phyloP scores from a whole-genome alignment of 2,329 filamentous ascomycete species.

The Penicillium sp. region DNA sequence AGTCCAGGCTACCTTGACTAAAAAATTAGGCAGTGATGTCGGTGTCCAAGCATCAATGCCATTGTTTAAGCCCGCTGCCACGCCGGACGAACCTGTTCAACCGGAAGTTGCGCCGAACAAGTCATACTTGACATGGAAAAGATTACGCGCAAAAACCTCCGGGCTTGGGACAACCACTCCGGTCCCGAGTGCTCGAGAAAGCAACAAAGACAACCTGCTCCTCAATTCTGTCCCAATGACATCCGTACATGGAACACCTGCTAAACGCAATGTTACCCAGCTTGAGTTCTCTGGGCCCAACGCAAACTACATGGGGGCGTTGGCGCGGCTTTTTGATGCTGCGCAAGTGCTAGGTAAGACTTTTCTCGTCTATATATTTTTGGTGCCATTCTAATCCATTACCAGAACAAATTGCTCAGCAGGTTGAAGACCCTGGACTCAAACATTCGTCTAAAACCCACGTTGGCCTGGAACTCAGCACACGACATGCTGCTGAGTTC shows the following conservation, averaged over 20 bases:
- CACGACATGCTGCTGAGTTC: slow-evolving; percentile 92
- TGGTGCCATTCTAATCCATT: slow-evolving; percentile 9
- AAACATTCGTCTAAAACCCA: slow-evolving; percentile 91
- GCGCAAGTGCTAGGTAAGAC: slow-evolving; percentile 81
- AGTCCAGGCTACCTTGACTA: slow-evolving; percentile 71
- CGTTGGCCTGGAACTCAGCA: slow-evolving; percentile 89
- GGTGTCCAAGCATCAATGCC: slow-evolving; percentile 72
- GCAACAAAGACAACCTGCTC: slow-evolving; percentile 60
- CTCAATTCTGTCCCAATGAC: slow-evolving; percentile 81
- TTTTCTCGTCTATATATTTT: neutral
- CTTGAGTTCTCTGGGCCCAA: slow-evolving; percentile 79
- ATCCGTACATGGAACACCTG: slow-evolving; percentile 56
- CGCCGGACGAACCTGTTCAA: slow-evolving; percentile 47
- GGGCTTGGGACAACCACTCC: slow-evolving; percentile 53
- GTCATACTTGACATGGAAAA: slow-evolving; percentile 80
- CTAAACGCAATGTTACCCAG: slow-evolving; percentile 68
- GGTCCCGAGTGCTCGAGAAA: slow-evolving; percentile 43
- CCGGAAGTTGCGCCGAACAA: slow-evolving; percentile 58
- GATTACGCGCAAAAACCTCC: slow-evolving; percentile 86
- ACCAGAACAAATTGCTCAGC: slow-evolving; percentile 88
- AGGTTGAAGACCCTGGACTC: slow-evolving; percentile 91
- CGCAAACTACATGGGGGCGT: slow-evolving; percentile 83
- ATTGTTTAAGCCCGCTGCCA: slow-evolving; percentile 67
- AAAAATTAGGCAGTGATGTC: slow-evolving; percentile 91
- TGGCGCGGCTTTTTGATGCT: slow-evolving; percentile 89